phyloP scores from a whole-genome alignment of 139 green algal genomes.

The Asterochloris sp. region DNA sequence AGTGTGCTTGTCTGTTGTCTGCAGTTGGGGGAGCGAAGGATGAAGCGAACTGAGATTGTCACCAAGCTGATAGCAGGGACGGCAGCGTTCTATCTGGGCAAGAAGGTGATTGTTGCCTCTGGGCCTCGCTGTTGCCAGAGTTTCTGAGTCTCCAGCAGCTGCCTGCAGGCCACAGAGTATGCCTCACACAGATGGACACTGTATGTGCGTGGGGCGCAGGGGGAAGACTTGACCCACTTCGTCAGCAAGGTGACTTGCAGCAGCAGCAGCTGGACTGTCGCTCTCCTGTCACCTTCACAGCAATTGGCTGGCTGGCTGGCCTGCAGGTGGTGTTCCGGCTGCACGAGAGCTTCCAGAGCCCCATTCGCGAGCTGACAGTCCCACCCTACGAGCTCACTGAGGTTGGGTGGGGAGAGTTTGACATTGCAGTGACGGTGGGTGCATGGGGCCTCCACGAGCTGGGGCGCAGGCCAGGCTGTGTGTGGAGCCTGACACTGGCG shows the following conservation, averaged over 20 bases:
- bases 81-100: constrained; percentile 82
- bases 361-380: constrained; percentile 48
- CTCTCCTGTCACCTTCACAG: neutral
- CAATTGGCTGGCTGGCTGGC: neutral
- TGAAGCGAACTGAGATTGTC: constrained; percentile 68
- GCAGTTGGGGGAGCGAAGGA: constrained; percentile 32
- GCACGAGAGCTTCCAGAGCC: constrained; percentile 83
- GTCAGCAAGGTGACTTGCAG: constrained; percentile 53
- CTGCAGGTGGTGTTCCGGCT: constrained; percentile 85
- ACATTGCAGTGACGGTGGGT: constrained; percentile 70
- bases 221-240: constrained; percentile 78
- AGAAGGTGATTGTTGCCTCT: constrained; percentile 70
- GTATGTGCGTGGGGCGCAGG: constrained; percentile 74
- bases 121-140: no score
- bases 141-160: no score
- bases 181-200: constrained; percentile 88
- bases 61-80: constrained; percentile 80
- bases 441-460: neutral
- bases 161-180: constrained; percentile 60
- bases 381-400: constrained; percentile 73
- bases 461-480: neutral
- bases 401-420: constrained; percentile 96
- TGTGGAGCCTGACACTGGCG: neutral
- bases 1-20: neutral
- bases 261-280: neutral